These are phyloP conservation scores for Cercophora newfieldiana DNA, from an alignment of 495 filamentous ascomycete species.

Conservation along the genomic window DNA sequence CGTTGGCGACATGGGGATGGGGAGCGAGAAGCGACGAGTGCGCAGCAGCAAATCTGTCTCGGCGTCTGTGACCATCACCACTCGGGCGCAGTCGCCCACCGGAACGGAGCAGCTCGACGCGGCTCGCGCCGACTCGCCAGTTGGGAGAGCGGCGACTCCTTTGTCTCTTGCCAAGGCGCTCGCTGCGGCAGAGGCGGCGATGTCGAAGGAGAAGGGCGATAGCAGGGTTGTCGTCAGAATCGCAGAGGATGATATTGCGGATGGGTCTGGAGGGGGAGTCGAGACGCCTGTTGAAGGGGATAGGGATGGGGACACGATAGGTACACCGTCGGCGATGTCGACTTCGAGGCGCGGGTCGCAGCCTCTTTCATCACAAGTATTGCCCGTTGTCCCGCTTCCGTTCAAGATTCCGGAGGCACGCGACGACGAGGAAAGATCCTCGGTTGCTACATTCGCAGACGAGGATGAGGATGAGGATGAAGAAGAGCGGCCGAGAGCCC, in stretches of 20 bases:
- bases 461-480: constrained; percentile 40
- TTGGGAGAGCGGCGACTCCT: constrained; percentile 15
- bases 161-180: constrained; percentile 30
- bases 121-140: constrained; percentile 34
- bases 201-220: constrained; percentile 31
- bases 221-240: constrained; percentile 42
- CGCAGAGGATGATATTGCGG: constrained; percentile 35
- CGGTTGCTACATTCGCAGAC: constrained; percentile 63
- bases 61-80: constrained; percentile 22
- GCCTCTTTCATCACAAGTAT: constrained; percentile 28
- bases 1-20: constrained; percentile 51
- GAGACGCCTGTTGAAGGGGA: not conserved
- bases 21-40: constrained; percentile 50
- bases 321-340: constrained; percentile 17
- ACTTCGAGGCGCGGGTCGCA: not conserved
- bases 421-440: constrained; percentile 56
- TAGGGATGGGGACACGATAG: not conserved
- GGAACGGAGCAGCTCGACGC: constrained; percentile 33
- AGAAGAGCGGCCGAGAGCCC: constrained; percentile 15
- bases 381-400: constrained; percentile 57
- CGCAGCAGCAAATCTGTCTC: constrained; percentile 36
- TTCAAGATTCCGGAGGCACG: constrained; percentile 53
- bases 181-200: constrained; percentile 32
- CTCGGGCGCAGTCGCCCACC: constrained; percentile 18
- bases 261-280: not conserved